A percentile compares a stretch with the other conserved stretches of the same genome.
Evolutionary conservation across 805 yeast species (phyloP).

Genomic region (Candida sithepensis): DNA sequence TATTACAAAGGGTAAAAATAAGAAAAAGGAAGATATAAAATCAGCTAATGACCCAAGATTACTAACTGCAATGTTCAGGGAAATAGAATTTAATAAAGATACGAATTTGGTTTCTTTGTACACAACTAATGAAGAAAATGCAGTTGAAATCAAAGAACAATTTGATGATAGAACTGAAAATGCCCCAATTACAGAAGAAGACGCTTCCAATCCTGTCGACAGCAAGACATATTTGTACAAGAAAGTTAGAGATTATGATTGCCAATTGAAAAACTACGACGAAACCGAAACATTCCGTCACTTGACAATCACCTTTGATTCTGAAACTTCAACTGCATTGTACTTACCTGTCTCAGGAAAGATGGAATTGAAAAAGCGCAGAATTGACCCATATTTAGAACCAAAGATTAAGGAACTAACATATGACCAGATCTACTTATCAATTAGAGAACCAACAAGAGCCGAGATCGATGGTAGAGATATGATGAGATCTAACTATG

Average conservation of each 20-base stretch:
- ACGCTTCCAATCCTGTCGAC: conserved; percentile 34
- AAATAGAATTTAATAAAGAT: conserved; percentile 65
- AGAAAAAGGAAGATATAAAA: conserved; percentile 30
- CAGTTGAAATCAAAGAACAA: conserved; percentile 38
- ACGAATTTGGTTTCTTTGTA: conserved; percentile 70
- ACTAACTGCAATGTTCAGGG: conserved; percentile 66
- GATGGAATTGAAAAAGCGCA: conserved; percentile 78
- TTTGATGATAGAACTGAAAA: conserved; percentile 48
- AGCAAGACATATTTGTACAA: conserved; percentile 49
- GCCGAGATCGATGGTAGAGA: conserved; percentile 68
- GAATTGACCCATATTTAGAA: conserved; percentile 60
- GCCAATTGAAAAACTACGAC: conserved; percentile 47
- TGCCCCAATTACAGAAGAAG: conserved; percentile 45
- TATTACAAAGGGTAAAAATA: conserved; percentile 33
- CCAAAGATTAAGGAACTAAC: conserved; percentile 54
- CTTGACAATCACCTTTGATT: conserved; percentile 61
- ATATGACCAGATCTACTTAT: conserved; percentile 57
- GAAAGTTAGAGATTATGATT: conserved; percentile 77
- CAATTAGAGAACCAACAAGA: conserved; percentile 69
- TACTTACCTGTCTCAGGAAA: conserved; percentile 78
- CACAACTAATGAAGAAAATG: conserved; percentile 42
- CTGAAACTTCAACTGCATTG: conserved; percentile 53
- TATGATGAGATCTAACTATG: conserved; percentile 61
- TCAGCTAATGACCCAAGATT: conserved; percentile 34
- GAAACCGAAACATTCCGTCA: conserved; percentile 51